Evolutionary conservation across 371 early-diverging fungal genomes (phyloP).

Genomic region (Entomophthora muscae): DNA sequence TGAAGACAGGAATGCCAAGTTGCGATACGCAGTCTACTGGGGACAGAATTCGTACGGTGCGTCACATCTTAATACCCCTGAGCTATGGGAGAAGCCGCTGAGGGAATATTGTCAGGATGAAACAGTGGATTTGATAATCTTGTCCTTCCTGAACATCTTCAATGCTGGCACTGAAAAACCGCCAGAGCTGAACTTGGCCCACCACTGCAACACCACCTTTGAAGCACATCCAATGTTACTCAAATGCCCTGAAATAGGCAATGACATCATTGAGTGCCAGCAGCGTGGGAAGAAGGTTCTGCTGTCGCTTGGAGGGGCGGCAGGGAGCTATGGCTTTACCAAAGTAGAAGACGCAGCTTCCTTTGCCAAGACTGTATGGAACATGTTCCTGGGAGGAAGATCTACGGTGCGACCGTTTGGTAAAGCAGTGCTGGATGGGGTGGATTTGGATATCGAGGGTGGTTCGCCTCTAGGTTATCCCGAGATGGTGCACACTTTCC

Average conservation of each 20-base stretch:
- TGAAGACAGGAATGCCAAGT: too few relatives aligned
- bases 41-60: slow-evolving; percentile 28
- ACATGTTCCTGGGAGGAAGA: slow-evolving; percentile 32
- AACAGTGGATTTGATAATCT: slow-evolving; percentile 27
- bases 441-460: slow-evolving; percentile 54
- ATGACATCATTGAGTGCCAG: slow-evolving; percentile 45
- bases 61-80: not conserved
- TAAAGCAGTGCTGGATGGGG: slow-evolving; percentile 35
- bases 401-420: slow-evolving; percentile 36
- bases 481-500: slow-evolving; percentile 22
- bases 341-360: slow-evolving; percentile 22
- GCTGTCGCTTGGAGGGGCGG: slow-evolving; percentile 47
- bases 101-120: slow-evolving; percentile 36
- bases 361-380: slow-evolving; percentile 41
- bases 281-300: slow-evolving; percentile 33
- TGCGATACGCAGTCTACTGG: too few relatives aligned
- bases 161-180: slow-evolving; percentile 18
- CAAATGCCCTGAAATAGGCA: slow-evolving; percentile 32
- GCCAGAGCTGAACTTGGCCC: slow-evolving; percentile 34
- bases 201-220: slow-evolving; percentile 26
- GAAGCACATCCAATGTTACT: slow-evolving; percentile 22
- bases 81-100: slow-evolving; percentile 20
- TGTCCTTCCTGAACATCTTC: slow-evolving; percentile 46
- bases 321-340: slow-evolving; percentile 35
- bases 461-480: slow-evolving; percentile 30